Base-by-base conservation (phyloP, 768 basidiomycete species). In the Auricularia sp. region DNA sequence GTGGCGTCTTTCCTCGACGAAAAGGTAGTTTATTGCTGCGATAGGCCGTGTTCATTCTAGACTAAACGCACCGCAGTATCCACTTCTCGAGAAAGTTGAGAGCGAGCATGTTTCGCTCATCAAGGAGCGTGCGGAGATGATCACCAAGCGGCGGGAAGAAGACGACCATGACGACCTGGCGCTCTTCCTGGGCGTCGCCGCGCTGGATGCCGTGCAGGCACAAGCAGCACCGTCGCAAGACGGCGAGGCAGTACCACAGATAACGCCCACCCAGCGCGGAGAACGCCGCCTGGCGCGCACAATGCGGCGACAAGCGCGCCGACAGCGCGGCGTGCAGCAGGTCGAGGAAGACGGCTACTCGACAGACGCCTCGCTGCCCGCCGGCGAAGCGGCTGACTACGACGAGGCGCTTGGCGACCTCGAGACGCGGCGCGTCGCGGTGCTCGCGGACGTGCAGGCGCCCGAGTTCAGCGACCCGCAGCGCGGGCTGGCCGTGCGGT, bases 1-100 rank as follows among this genome's bases (percentile, higher is more conserved):
- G 83, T 94, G 6, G 92, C 89, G 3, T 82, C 82, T n/a, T 94
- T 94, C 73, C 77, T 94, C 21, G 92, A 94, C 70, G 89, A 90
- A 76, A 94, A 94, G 85, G 92, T 90, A 29, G 2, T 2, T 3
- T 29, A 29, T 29, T 29, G 29, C 29, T 29, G 29, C 29, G 29
- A 29, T 29, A 3, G 29, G 29, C 2, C 29, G 29, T 29, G 29
- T 29, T 29, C 29, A 29, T 29, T 29, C 29, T 29, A 29, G 29
- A 29, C 29, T 29, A 29, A 29, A 29, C 29, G 29, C 29, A 29
- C 29, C 56, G n/a, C 56, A 94, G 92, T 92, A 85, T 69, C 92
- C 92, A 6, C 75, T 78, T 42, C 79, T 94, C 13, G 92, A 94
- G 73, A 85, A 82, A 66, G 78, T 93, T 7, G 92, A 94, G 71